Evolutionary conservation across 495 filamentous ascomycete genomes (phyloP).

Genomic region (Xylaria acuta): DNA sequence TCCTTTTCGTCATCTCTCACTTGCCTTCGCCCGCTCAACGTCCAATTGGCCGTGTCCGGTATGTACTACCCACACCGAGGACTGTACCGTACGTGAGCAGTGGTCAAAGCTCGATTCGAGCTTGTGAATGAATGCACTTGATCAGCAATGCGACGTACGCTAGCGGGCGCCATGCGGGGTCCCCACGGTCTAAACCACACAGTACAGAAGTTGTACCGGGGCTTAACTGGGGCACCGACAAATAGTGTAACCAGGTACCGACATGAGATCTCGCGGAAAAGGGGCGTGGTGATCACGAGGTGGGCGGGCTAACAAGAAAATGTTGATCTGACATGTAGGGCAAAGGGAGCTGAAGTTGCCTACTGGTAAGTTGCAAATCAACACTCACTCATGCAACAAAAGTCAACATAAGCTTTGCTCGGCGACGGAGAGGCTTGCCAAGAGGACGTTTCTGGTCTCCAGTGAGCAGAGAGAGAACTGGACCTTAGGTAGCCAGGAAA

Average conservation of each 20-base stretch:
- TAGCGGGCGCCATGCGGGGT: slow-evolving; percentile 2
- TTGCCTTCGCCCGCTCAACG: background rate
- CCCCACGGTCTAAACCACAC: background rate
- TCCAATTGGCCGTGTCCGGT: background rate
- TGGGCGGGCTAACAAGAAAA: background rate
- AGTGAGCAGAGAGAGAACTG: background rate
- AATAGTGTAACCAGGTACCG: background rate
- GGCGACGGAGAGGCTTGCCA: background rate
- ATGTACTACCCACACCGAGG: background rate
- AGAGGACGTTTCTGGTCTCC: background rate
- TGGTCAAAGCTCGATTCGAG: background rate
- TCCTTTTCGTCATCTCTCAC: background rate
- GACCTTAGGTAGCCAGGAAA: too few species aligned
- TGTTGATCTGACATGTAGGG: background rate
- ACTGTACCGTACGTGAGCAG: background rate
- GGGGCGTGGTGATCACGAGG: background rate
- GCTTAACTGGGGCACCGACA: background rate
- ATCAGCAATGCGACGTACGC: background rate
- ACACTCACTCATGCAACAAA: background rate
- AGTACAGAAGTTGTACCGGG: background rate
- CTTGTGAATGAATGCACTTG: background rate
- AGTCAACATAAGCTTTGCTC: slow-evolving; percentile 14
- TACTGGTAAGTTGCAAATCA: background rate
- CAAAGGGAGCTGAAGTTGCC: too few species aligned
- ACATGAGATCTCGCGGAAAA: background rate